Conservation (phyloP, 1,284 basidiomycete genomes). For the Pseudozyma flocculosa region DNA sequence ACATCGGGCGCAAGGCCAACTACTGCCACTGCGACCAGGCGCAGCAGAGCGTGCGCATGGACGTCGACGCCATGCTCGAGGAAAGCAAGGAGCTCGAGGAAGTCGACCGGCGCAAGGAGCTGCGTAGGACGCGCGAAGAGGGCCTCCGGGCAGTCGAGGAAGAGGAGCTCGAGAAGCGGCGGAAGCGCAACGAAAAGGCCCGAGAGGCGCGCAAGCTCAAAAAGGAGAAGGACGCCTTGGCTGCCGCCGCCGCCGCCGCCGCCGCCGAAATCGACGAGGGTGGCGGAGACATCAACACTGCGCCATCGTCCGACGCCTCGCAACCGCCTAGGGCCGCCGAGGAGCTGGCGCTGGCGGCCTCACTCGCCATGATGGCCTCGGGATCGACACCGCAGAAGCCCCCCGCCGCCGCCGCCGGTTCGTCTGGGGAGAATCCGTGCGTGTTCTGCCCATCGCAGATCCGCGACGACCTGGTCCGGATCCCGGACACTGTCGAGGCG, state of each 20-base stretch:
- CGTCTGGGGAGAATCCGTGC: conserved; percentile 32
- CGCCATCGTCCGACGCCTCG: too few species aligned
- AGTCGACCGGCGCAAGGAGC: conserved; percentile 57
- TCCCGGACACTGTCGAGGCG: conserved; percentile 20
- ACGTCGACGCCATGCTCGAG: conserved; percentile 50
- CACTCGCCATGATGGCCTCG: too few species aligned
- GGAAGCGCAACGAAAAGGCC: conserved; percentile 29
- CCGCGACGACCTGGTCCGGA: conserved; percentile 31
- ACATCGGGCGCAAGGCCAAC: conserved; percentile 66
- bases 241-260: neutral
- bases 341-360: too few species aligned
- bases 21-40: conserved; percentile 52
- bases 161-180: conserved; percentile 23
- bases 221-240: conserved; percentile 10
- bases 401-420: conserved; percentile 4
- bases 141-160: conserved; percentile 17
- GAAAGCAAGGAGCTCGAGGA: conserved; percentile 48
- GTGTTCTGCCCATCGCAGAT: conserved; percentile 57
- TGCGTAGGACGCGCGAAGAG: conserved; percentile 62
- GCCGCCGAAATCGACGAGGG: neutral
- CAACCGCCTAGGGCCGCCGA: too few species aligned
- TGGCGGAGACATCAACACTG: too few species aligned
- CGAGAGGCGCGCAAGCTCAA: conserved; percentile 25
- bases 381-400: conserved; percentile 15
- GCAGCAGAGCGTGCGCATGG: conserved; percentile 54